Evolutionary conservation across 202 grass and related monocot genomes (phyloP).

Genomic region (Hordeum pubiflorum): DNA sequence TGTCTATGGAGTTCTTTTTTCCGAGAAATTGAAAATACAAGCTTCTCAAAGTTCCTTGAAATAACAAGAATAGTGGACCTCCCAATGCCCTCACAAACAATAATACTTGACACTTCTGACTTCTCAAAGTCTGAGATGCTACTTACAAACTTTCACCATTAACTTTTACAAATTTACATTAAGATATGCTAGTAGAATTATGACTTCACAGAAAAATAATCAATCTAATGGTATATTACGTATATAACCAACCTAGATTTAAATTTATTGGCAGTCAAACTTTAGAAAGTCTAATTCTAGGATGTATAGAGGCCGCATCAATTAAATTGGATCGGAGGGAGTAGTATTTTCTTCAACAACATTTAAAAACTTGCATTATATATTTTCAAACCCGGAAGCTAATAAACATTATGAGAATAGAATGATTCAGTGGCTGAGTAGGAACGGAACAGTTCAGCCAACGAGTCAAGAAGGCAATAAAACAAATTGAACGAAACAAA

Average conservation of each 20-base stretch:
- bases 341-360: neutral
- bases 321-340: too few relatives aligned
- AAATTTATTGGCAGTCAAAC: neutral
- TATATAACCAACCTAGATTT: neutral
- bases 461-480: slow-evolving; percentile 17
- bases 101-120: neutral
- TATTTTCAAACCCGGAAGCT: neutral
- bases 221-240: neutral
- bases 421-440: neutral
- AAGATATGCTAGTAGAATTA: neutral
- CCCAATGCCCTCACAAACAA: neutral
- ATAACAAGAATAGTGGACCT: neutral
- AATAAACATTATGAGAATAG: neutral
- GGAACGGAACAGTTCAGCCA: neutral
- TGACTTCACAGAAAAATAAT: neutral
- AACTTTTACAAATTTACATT: neutral
- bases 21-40: slow-evolving; percentile 6
- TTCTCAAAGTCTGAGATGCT: neutral
- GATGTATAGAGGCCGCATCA: neutral
- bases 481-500: slow-evolving; percentile 15
- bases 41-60: neutral
- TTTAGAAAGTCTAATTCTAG: neutral
- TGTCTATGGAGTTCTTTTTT: neutral
- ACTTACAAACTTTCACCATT: neutral
- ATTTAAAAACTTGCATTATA: neutral